phyloP scores from a whole-genome alignment of 352 stramenopile species.

The Thraustochytrium striatum region DNA sequence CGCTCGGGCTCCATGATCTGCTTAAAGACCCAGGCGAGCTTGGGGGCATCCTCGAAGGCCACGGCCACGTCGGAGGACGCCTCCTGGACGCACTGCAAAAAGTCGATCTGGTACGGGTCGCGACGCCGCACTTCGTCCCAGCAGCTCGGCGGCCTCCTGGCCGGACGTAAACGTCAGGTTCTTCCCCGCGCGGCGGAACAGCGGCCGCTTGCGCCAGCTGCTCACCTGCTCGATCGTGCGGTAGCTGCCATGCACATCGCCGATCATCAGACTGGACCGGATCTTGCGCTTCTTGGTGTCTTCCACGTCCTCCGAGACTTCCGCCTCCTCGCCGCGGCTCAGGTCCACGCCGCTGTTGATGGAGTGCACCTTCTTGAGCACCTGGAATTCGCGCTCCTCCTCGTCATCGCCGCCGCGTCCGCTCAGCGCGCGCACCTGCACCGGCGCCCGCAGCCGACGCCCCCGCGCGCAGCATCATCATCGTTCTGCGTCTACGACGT shows the following conservation, averaged over 20 bases:
- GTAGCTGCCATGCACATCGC: conserved; percentile 42
- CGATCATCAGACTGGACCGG: conserved; percentile 7
- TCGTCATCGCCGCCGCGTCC: neutral
- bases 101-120: conserved; percentile 50
- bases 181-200: conserved; percentile 39
- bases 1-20: conserved; percentile 88
- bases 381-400: conserved; percentile 8
- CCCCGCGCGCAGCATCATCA: too few species aligned
- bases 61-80: conserved; percentile 47
- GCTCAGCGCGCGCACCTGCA: too few species aligned
- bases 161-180: conserved; percentile 42
- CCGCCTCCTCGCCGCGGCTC: neutral
- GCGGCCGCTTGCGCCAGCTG: conserved; percentile 36
- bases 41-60: conserved; percentile 29
- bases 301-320: neutral
- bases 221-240: conserved; percentile 30
- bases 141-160: conserved; percentile 44
- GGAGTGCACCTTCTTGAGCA: conserved; percentile 43
- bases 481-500: too few species aligned
- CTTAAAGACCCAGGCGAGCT: conserved; percentile 49
- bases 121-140: conserved; percentile 36
- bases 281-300: conserved; percentile 21
- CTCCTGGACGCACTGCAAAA: conserved; percentile 33
- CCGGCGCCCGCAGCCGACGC: too few species aligned
- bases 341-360: conserved; percentile 45